Evolutionary conservation across 2,329 filamentous ascomycete species (phyloP).

Genomic region (Verticillium isaacii): DNA sequence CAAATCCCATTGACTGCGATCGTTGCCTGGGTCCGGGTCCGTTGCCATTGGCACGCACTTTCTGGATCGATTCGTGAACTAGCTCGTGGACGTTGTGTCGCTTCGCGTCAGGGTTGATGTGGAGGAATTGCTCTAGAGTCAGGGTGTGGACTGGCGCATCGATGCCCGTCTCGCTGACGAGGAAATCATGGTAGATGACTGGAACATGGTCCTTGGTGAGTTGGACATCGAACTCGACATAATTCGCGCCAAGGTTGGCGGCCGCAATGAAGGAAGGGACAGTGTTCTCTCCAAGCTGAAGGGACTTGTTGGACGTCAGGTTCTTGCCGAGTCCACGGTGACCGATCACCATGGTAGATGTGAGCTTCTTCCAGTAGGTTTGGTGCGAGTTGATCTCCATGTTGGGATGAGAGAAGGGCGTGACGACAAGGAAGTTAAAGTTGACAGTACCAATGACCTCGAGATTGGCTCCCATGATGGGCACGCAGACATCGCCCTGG

Average conservation of each 20-base stretch:
- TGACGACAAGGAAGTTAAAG: conserved; percentile 95
- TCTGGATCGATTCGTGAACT: not conserved
- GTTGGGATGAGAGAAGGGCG: conserved; percentile 87
- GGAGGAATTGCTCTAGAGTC: conserved; percentile 91
- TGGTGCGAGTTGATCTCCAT: conserved; percentile 88
- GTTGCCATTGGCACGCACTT: not conserved
- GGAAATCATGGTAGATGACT: conserved; percentile 97
- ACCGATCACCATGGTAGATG: conserved; percentile 77
- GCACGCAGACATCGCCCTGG: conserved; percentile 87
- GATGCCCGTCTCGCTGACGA: conserved; percentile 95
- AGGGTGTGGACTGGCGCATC: conserved; percentile 94
- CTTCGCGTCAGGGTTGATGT: conserved; percentile 61
- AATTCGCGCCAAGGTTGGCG: conserved; percentile 80
- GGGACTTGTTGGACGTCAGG: conserved; percentile 71
- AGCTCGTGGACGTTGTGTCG: conserved; percentile 10
- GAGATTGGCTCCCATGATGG: conserved; percentile 77
- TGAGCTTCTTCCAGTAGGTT: conserved; percentile 94
- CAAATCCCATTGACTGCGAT: conserved; percentile 52
- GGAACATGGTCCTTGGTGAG: conserved; percentile 98
- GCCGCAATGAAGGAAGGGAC: conserved; percentile 94
- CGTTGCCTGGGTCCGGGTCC: conserved; percentile 32
- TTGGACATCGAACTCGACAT: conserved; percentile 82
- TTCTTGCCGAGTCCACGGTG: conserved; percentile 86
- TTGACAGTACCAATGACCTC: conserved; percentile 93
- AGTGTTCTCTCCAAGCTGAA: conserved; percentile 96